phyloP scores from a whole-genome alignment of 805 yeast species.

The Sugiyamaella americana region DNA sequence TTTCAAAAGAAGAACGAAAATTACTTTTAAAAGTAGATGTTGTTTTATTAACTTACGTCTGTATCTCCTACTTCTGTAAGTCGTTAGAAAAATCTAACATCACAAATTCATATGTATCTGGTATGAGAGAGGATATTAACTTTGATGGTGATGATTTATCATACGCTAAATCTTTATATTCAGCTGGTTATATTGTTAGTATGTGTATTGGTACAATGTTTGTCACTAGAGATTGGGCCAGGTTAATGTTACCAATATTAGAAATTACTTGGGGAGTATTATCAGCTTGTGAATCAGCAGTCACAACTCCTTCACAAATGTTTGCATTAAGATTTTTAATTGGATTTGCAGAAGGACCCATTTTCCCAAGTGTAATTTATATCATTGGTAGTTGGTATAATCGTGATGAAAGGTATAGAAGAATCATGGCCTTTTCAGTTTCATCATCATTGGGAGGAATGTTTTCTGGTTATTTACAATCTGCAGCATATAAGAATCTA shows the following conservation, averaged over 20 bases:
- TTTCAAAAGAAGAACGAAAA: constrained; percentile 27
- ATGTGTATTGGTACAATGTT: constrained; percentile 38
- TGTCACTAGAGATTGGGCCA: constrained; percentile 32
- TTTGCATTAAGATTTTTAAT: constrained; percentile 40
- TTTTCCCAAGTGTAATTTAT: constrained; percentile 38
- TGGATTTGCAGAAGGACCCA: constrained; percentile 41
- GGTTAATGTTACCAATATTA: constrained; percentile 32
- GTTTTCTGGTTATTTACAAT: constrained; percentile 41
- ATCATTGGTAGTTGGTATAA: constrained; percentile 44
- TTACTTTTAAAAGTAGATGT: constrained; percentile 33
- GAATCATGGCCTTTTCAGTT: constrained; percentile 39
- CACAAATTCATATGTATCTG: constrained; percentile 50
- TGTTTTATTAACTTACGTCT: constrained; percentile 30
- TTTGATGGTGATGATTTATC: constrained; percentile 42
- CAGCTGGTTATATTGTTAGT: constrained; percentile 43
- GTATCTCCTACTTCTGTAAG: constrained; percentile 40
- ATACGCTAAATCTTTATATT: constrained; percentile 38
- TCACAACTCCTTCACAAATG: constrained; percentile 29
- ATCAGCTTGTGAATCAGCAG: constrained; percentile 34
- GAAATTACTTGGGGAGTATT: constrained; percentile 36
- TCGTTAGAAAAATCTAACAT: constrained; percentile 47
- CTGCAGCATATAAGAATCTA: constrained; percentile 38
- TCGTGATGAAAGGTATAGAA: constrained; percentile 38
- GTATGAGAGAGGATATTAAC: constrained; percentile 45
- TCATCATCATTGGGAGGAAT: constrained; percentile 38